Conservation (phyloP, 495 filamentous ascomycete species). For the Oleoguttula mirabilis region DNA sequence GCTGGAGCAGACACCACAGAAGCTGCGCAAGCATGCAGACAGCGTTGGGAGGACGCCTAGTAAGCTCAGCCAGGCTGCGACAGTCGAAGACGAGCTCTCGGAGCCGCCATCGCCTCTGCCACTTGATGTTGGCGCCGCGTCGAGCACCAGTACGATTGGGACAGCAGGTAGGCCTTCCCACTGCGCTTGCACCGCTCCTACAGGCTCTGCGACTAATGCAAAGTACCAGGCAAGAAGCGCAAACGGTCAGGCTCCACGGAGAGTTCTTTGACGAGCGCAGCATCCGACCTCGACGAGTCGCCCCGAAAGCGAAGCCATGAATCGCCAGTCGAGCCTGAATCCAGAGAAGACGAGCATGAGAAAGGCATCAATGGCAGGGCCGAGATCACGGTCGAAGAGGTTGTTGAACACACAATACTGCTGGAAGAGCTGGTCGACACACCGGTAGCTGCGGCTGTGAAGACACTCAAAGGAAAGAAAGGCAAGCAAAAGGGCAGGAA, state of each 20-base stretch:
- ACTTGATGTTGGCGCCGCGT: slow-evolving; percentile 13
- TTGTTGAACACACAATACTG: neutral
- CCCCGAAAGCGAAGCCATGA: slow-evolving; percentile 43
- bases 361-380: neutral
- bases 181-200: no score
- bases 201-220: no score
- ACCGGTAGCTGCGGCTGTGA: neutral
- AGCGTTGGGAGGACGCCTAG: slow-evolving; percentile 27
- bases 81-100: slow-evolving; percentile 13
- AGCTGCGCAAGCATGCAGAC: slow-evolving; percentile 29
- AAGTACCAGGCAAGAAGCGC: slow-evolving; percentile 29
- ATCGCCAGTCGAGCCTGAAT: slow-evolving; percentile 14
- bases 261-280: slow-evolving; percentile 27
- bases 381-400: neutral
- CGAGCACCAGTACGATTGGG: slow-evolving; percentile 17
- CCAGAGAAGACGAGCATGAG: slow-evolving; percentile 24
- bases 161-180: slow-evolving; percentile 8
- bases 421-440: neutral
- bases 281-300: slow-evolving; percentile 39
- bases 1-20: slow-evolving; percentile 80
- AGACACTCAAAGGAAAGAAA: slow-evolving; percentile 14
- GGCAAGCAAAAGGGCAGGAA: slow-evolving; percentile 12
- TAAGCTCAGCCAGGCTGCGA: slow-evolving; percentile 22
- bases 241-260: slow-evolving; percentile 40
- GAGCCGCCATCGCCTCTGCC: slow-evolving; percentile 19